Conservation (phyloP, 148 eudicot species). For the Rhododendron mucronatum region DNA sequence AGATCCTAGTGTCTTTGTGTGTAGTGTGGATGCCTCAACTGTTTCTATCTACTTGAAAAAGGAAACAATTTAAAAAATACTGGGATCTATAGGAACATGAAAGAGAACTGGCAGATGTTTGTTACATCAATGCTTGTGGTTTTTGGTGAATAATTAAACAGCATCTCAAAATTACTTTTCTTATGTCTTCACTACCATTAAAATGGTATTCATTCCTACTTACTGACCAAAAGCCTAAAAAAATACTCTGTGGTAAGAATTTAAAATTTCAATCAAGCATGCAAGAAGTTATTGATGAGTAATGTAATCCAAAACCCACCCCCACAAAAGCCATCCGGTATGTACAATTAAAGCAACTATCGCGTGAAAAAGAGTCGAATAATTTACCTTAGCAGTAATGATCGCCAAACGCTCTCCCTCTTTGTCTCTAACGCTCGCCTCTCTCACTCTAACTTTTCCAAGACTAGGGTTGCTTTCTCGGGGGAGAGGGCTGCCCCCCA, state of each 20-base stretch:
- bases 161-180: not conserved
- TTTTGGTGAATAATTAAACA: not conserved
- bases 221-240: not conserved
- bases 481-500: not conserved
- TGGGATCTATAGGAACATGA: not conserved
- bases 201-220: not conserved
- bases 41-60: not conserved
- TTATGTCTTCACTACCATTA: not conserved
- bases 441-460: not conserved
- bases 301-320: not conserved
- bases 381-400: not conserved
- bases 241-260: not conserved
- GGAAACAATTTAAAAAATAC: not conserved
- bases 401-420: not conserved
- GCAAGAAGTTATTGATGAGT: not conserved
- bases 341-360: not conserved
- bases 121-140: not conserved
- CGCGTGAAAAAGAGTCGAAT: not conserved
- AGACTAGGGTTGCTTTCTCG: not conserved
- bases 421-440: too few species aligned
- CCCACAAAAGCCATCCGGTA: not conserved
- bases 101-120: constrained; percentile 1
- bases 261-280: not conserved
- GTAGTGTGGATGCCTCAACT: not conserved
- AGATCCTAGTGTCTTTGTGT: not conserved